These are phyloP conservation scores for Cymbidium sinense DNA, from an alignment of 106 monocot species.

Conservation along the genomic window DNA sequence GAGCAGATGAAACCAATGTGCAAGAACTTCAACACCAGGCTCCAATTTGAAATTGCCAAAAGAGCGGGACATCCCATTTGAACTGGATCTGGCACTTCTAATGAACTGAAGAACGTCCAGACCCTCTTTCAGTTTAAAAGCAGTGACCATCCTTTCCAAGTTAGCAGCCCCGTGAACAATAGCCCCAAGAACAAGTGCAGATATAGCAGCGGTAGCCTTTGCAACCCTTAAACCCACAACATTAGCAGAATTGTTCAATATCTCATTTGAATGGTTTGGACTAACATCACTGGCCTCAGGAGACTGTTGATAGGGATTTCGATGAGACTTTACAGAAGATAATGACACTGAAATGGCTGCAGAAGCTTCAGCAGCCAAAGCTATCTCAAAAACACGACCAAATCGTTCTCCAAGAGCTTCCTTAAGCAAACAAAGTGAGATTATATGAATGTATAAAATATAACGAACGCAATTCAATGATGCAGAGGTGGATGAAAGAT, in stretches of 20 bases:
- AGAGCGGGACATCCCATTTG: constrained; percentile 80
- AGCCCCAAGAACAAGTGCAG: constrained; percentile 81
- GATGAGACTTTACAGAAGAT: constrained; percentile 49
- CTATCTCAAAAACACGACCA: constrained; percentile 70
- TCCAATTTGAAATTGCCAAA: constrained; percentile 49
- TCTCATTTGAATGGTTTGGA: constrained; percentile 55
- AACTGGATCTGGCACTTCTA: constrained; percentile 55
- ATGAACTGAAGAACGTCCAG: constrained; percentile 78
- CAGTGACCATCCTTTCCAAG: constrained; percentile 76
- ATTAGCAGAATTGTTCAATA: constrained; percentile 48
- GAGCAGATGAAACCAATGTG: constrained; percentile 90
- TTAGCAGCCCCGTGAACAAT: constrained; percentile 68
- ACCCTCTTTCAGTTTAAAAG: constrained; percentile 81
- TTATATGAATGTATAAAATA: constrained; percentile 70
- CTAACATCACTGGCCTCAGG: constrained; percentile 62
- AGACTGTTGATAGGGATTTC: constrained; percentile 69
- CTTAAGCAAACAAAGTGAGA: constrained; percentile 75
- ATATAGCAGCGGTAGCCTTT: constrained; percentile 77
- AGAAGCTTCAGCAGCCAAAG: constrained; percentile 82
- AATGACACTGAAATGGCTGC: constrained; percentile 52
- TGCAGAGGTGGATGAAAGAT: constrained; percentile 24
- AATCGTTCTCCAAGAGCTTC: constrained; percentile 83
- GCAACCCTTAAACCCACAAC: constrained; percentile 38
- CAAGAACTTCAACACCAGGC: constrained; percentile 48
- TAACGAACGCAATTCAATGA: constrained; percentile 47